phyloP scores from a whole-genome alignment of 768 basidiomycete genomes.

The Trametes punicea region DNA sequence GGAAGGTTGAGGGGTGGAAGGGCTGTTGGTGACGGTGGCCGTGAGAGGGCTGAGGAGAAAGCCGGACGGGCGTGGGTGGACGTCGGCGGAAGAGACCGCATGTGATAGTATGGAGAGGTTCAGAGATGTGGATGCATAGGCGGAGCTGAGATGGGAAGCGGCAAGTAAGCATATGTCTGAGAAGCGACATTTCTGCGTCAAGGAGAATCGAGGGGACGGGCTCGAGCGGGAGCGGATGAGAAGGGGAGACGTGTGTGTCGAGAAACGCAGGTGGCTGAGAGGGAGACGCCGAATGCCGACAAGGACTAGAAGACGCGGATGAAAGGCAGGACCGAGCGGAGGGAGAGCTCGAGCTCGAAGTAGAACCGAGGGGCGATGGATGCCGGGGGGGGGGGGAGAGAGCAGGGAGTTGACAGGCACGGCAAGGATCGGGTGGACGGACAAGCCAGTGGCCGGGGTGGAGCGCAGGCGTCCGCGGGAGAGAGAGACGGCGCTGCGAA shows the following conservation, averaged over 20 bases:
- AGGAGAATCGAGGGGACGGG: not conserved
- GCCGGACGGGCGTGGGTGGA: slow-evolving; percentile 3
- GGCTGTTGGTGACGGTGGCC: not conserved
- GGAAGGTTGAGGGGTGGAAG: not conserved
- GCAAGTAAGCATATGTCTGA: not conserved
- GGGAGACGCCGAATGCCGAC: not conserved
- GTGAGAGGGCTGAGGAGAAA: not conserved
- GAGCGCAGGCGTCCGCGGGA: too few species aligned
- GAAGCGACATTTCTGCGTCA: not conserved
- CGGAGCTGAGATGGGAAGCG: not conserved
- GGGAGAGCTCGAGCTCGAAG: not conserved
- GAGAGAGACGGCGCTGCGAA: too few species aligned
- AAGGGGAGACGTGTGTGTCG: not conserved
- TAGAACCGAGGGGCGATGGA: too few species aligned
- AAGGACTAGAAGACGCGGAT: not conserved
- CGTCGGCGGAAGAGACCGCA: not conserved
- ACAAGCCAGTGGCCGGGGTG: too few species aligned
- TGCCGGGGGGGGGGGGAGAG: too few species aligned
- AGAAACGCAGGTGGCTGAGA: not conserved
- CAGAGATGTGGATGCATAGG: not conserved
- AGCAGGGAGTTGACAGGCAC: too few species aligned
- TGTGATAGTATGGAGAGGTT: not conserved
- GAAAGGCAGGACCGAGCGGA: not conserved
- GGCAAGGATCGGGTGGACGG: too few species aligned
- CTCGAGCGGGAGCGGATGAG: not conserved